phyloP scores from a whole-genome alignment of 2,329 filamentous ascomycete genomes.

The Nothophoma quercina region DNA sequence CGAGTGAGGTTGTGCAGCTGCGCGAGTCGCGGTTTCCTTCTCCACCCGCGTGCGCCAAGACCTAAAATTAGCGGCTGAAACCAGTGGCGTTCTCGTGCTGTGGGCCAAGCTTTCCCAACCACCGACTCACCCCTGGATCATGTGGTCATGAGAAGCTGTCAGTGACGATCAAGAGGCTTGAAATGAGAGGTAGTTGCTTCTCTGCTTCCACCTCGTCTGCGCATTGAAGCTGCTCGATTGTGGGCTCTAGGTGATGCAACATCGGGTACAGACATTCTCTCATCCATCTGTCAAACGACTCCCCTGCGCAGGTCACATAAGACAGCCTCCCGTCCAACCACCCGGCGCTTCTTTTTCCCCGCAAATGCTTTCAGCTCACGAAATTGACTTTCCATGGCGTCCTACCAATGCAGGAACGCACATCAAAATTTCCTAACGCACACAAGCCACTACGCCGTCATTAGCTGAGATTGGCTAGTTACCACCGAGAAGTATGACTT shows the following conservation, averaged over 20 bases:
- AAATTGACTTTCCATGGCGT: not conserved
- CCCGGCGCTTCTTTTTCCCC: not conserved
- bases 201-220: too few relatives aligned
- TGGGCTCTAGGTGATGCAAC: too few relatives aligned
- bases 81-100: slow-evolving; percentile 3
- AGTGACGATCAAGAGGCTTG: not conserved
- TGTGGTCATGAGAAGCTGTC: not conserved
- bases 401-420: not conserved
- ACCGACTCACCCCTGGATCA: not conserved
- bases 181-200: too few relatives aligned
- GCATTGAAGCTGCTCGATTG: too few relatives aligned
- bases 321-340: not conserved
- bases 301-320: too few relatives aligned
- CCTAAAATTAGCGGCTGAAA: slow-evolving; percentile 9
- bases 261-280: too few relatives aligned
- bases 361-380: not conserved
- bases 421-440: not conserved
- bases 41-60: not conserved
- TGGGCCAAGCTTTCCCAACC: not conserved
- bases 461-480: slow-evolving; percentile 5
- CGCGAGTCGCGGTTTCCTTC: not conserved
- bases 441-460: slow-evolving; percentile 1
- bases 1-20: not conserved
- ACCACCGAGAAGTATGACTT: not conserved
- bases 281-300: not conserved